Evolutionary conservation across 192 early-diverging fungal species (phyloP), one percentile per base, ranked within the genome.

Genomic region (Podila epicladia): DNA sequence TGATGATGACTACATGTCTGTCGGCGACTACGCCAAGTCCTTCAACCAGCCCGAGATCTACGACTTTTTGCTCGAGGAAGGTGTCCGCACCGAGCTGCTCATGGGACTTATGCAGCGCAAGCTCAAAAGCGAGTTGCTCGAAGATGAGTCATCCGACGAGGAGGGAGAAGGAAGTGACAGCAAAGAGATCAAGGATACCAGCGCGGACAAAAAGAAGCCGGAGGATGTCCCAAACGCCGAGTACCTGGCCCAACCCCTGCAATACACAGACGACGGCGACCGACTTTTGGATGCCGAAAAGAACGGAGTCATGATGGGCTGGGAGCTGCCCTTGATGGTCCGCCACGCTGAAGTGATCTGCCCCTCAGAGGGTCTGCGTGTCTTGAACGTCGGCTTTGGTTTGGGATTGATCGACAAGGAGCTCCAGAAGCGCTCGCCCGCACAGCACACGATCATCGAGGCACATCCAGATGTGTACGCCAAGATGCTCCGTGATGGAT

Each of bases 231-330:
- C 94, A 48, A 96, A 96, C 69, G 87, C 89, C 60, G 91, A 91
- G 24, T 99, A 94, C 73, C 84, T 99, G 33, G 73, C 86, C 29
- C 91, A 92, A 58, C 90, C 89, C 22, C 87, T 99, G 3, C 90
- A 89, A 53, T 99, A 95, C 72, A 87, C 89, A 8, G 74, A 88
- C 48, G 91, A 92, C 38, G 95, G 94, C 26, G 92, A 90, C 57
- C 89, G 87, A 50, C 79, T 99, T 20, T 72, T 98, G 67, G 97
- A 99, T 72, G 90, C 85, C 7, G 93, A 96, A 61, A 89, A 89
- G 37, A 95, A 99, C 84, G 97, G 91, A 57, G 97, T 99, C 3
- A 98, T 98, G 97, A 99, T 99, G 97, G 94, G 92, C 57, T 99
- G 97, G 97, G 97, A 99, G 75, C 82, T 87, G 6, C 96, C 96